phyloP scores from a whole-genome alignment of 345 rosid species.

The Nasturtium officinale region DNA sequence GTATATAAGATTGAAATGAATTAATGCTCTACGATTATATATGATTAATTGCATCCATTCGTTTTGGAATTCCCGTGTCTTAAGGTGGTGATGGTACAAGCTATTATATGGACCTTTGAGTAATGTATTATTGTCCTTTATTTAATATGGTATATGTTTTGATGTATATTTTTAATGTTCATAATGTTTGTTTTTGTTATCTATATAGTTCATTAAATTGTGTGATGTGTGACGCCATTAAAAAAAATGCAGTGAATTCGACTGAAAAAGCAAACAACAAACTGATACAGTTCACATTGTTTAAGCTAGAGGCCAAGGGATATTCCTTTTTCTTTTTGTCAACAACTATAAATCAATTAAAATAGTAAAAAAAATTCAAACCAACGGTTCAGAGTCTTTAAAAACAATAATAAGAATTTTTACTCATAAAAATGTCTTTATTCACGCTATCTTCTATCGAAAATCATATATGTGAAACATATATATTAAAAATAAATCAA shows the following conservation, averaged over 20 bases:
- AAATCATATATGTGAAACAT: too few species aligned
- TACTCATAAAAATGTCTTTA: conserved; percentile 24
- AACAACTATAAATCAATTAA: too few species aligned
- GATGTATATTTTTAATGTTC: neutral
- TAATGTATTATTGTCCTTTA: neutral
- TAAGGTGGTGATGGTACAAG: conserved; percentile 1
- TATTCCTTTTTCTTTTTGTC: neutral
- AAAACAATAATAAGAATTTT: too few species aligned
- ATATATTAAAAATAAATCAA: neutral
- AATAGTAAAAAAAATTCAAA: too few species aligned
- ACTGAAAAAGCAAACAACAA: neutral
- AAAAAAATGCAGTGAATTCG: conserved; percentile 1
- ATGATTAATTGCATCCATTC: conserved; percentile 37
- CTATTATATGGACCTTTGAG: conserved; percentile 5
- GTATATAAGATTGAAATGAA: neutral
- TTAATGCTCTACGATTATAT: neutral
- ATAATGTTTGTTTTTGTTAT: conserved; percentile 13
- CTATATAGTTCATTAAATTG: neutral
- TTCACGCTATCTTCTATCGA: conserved; percentile 4
- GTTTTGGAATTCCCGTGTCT: conserved; percentile 25
- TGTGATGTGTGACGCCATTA: neutral
- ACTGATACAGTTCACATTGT: conserved; percentile 2
- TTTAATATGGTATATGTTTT: conserved; percentile 20
- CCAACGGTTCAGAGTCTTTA: too few species aligned
- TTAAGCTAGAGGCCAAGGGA: conserved; percentile 12